Base-by-base conservation (phyloP, 495 filamentous ascomycete species). In the Zalerion maritima region DNA sequence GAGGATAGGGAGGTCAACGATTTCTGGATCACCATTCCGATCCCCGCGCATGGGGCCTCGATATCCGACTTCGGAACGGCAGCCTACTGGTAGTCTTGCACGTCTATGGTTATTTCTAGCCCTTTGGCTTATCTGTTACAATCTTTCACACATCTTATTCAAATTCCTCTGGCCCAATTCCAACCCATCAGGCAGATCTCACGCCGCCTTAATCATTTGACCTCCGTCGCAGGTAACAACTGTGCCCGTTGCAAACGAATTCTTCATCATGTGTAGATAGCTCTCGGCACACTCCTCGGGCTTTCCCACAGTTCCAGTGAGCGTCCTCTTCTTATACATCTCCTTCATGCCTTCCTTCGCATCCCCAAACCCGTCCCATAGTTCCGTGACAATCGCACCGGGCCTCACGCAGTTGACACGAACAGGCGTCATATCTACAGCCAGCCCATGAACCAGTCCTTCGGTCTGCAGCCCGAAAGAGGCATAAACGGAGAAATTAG, bases 221-320 rank as follows among this genome's bases (percentile, higher is more conserved):
- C 58, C 57, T 14, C 55, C 58, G 38, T 60, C 51, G 3, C 40
- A 48, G 20, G 42, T 28, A 12, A 62, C 22, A 9, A 49, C 33
- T 17, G 36, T 40, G 9, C 64, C 67, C 10, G 61, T 65, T 9
- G 47, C 46, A 47, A 52, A 56, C 21, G 36, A 26, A 51, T 71
- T 63, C 33, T 55, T 57, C 67, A 70, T 67, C 0, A 49, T 38
- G 42, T 58, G 65, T 18, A 64, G 21, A 53, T 68, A 70, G n/a
- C 50, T 46, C 47, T 70, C 61, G 0, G 60, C 64, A 9, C 55
- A 38, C 44, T 71, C 62, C 32, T 57, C 57, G 18, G 58, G 49
- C 34, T 36, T 34, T 4, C 57, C 66, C 28, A 63, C 29, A 28
- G 42, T 36, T 25, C 50, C n/a, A n/a, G n/a, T 48, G 1, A 46